These are phyloP conservation scores for Cryptococcus hybrid DNA, from an alignment of 1,284 basidiomycete species.

Conservation along the genomic window DNA sequence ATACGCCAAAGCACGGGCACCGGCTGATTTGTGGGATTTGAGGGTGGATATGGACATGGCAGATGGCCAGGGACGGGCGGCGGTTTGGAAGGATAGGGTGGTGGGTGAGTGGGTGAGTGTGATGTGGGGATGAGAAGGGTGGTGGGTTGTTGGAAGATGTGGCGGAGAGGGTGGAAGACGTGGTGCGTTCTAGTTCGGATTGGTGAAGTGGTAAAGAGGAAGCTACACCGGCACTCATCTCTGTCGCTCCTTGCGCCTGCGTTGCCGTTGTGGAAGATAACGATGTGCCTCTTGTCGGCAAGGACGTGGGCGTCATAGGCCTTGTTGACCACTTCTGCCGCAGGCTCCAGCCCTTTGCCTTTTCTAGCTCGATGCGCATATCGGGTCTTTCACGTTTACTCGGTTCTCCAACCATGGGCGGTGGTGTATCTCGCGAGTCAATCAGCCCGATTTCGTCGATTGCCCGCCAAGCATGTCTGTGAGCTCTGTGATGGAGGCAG, in stretches of 20 bases:
- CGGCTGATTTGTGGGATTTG: slow-evolving; percentile 57
- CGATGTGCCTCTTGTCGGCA: slow-evolving; percentile 47
- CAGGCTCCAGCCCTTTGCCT: slow-evolving; percentile 37
- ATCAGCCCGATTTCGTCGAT: slow-evolving; percentile 47
- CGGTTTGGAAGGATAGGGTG: slow-evolving; percentile 16
- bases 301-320: slow-evolving; percentile 19
- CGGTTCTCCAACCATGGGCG: slow-evolving; percentile 32
- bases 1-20: slow-evolving; percentile 74
- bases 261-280: slow-evolving; percentile 6
- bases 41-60: slow-evolving; percentile 75
- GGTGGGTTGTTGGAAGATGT: slow-evolving; percentile 4
- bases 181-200: slow-evolving; percentile 14
- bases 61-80: slow-evolving; percentile 59
- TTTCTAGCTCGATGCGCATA: slow-evolving; percentile 6
- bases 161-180: slow-evolving; percentile 31
- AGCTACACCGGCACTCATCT: slow-evolving; percentile 2
- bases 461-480: slow-evolving; percentile 46
- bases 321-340: slow-evolving; percentile 56
- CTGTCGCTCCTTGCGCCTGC: background rate
- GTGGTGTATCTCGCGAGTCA: slow-evolving; percentile 37
- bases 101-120: slow-evolving; percentile 1
- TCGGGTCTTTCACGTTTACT: slow-evolving; percentile 13
- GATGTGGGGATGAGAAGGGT: background rate
- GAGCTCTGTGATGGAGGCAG: slow-evolving; percentile 42
- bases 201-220: background rate